Conservation (phyloP, 2,329 filamentous ascomycete species). For the Dryadomyces quercus-mongolicae region DNA sequence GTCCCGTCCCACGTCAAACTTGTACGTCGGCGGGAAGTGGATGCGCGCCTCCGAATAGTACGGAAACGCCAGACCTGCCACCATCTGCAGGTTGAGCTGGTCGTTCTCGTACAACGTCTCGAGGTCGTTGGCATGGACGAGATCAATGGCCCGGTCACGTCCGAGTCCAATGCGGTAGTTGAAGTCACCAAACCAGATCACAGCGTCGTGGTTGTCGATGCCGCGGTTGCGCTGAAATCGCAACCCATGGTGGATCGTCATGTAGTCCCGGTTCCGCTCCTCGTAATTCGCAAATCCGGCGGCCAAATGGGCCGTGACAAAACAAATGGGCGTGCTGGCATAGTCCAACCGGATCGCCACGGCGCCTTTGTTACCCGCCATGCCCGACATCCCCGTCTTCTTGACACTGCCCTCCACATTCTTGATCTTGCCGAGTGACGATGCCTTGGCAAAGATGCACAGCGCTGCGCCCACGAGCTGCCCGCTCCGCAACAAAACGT, state of each 20-base stretch:
- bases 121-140: constrained; percentile 62
- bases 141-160: constrained; percentile 62
- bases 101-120: constrained; percentile 82
- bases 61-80: constrained; percentile 76
- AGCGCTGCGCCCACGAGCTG: constrained; percentile 91
- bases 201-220: constrained; percentile 79
- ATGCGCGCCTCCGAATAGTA: constrained; percentile 88
- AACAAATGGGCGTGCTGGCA: constrained; percentile 83
- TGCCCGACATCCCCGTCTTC: constrained; percentile 88
- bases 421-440: constrained; percentile 69
- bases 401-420: constrained; percentile 95
- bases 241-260: constrained; percentile 74
- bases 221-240: constrained; percentile 82
- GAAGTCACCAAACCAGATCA: constrained; percentile 96
- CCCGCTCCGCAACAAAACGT: constrained; percentile 80
- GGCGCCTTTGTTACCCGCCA: constrained; percentile 95
- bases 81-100: constrained; percentile 95
- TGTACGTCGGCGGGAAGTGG: constrained; percentile 86
- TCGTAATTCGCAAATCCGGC: constrained; percentile 96
- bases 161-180: constrained; percentile 90
- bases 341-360: constrained; percentile 94
- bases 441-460: constrained; percentile 78
- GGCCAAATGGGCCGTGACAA: constrained; percentile 91
- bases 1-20: constrained; percentile 82
- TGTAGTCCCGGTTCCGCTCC: constrained; percentile 86